Conservation (phyloP, 805 yeast genomes). For the Spathaspora hagerdaliae region DNA sequence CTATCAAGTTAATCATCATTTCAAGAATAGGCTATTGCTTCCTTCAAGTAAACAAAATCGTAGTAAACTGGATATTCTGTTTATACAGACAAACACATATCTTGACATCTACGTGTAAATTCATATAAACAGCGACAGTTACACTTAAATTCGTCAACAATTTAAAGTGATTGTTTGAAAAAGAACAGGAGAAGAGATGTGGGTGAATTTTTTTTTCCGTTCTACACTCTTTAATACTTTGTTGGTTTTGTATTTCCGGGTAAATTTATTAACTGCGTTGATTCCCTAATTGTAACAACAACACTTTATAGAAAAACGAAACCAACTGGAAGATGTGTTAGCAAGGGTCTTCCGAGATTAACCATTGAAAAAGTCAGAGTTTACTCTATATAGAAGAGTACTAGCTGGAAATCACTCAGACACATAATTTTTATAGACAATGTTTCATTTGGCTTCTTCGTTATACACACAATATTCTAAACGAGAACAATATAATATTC, state of each 20-base stretch:
- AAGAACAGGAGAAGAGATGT: not conserved
- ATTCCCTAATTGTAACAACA: no score
- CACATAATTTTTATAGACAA: constrained; percentile 5
- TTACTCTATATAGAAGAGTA: not conserved
- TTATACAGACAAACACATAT: not conserved
- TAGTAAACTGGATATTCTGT: not conserved
- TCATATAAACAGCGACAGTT: not conserved
- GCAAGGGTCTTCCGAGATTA: not conserved
- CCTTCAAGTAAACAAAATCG: no score
- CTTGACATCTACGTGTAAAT: no score
- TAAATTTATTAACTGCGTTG: no score
- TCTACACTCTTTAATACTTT: no score
- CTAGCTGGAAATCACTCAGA: not conserved
- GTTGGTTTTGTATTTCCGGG: no score
- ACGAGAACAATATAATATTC: constrained; percentile 43
- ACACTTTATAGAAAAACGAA: not conserved
- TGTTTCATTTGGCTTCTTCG: constrained; percentile 44
- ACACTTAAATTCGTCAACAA: not conserved
- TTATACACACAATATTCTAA: constrained; percentile 42
- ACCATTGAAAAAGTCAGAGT: not conserved
- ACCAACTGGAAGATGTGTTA: not conserved
- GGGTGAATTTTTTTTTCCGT: no score
- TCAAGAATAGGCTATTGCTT: not conserved
- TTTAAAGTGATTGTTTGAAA: no score
- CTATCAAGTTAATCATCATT: constrained; percentile 19